Evolutionary conservation across 352 stramenopile genomes (phyloP).

Genomic region (Salisapilia sapeloensis): DNA sequence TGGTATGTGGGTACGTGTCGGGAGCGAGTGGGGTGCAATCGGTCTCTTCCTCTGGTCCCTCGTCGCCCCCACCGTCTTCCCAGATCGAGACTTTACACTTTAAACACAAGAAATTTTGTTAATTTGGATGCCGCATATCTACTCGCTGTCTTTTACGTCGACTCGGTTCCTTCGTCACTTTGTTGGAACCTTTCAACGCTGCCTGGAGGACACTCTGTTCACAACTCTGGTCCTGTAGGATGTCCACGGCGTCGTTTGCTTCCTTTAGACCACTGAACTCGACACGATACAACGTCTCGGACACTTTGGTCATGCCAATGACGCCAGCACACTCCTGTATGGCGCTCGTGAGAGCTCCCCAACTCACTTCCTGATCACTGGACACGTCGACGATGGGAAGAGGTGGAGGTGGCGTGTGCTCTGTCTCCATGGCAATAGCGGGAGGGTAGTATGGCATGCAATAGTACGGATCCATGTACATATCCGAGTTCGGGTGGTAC

Average conservation of each 20-base stretch:
- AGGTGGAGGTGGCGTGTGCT: no score
- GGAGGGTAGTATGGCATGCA: no score
- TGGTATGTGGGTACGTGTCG: slow-evolving; percentile 92
- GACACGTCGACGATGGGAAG: slow-evolving; percentile 47
- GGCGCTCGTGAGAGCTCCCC: slow-evolving; percentile 19
- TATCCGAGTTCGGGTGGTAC: no score
- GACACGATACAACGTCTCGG: slow-evolving; percentile 19
- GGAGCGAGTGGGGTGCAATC: slow-evolving; percentile 83
- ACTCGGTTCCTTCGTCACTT: slow-evolving; percentile 19
- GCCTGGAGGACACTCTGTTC: slow-evolving; percentile 29
- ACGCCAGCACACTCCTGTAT: slow-evolving; percentile 33
- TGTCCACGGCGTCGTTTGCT: slow-evolving; percentile 15
- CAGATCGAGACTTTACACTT: slow-evolving; percentile 81
- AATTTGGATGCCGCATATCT: slow-evolving; percentile 26
- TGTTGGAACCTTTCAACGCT: no score
- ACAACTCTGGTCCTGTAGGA: slow-evolving; percentile 33
- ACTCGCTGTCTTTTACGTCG: slow-evolving; percentile 54
- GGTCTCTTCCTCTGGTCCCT: slow-evolving; percentile 91
- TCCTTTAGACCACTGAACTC: slow-evolving; percentile 27
- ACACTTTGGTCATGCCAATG: slow-evolving; percentile 28
- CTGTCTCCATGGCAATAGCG: no score
- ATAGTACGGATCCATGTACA: no score
- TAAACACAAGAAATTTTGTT: slow-evolving; percentile 2
- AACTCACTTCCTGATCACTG: slow-evolving; percentile 22
- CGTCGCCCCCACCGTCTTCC: slow-evolving; percentile 82